These are phyloP conservation scores for Ceriops zippeliana DNA, from an alignment of 345 rosid genomes.

Conservation along the genomic window DNA sequence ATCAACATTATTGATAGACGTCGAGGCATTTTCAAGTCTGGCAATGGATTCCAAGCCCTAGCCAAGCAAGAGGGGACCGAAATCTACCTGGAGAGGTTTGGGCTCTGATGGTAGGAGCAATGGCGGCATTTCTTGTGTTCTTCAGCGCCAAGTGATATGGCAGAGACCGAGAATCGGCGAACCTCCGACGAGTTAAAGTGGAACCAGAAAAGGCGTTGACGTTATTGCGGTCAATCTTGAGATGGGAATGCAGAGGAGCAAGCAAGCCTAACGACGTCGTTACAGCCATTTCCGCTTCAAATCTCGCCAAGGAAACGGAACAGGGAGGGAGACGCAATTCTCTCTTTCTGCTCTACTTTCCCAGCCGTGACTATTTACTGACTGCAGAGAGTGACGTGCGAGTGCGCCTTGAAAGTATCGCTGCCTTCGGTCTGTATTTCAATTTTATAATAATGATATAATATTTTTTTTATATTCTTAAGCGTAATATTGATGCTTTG, in stretches of 20 bases:
- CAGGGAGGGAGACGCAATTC: neutral
- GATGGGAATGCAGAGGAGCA: conserved; percentile 23
- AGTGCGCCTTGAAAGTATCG: conserved; percentile 6
- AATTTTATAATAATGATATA: too few species aligned
- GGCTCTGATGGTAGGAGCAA: conserved; percentile 46
- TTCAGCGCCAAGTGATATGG: conserved; percentile 22
- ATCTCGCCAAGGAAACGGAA: neutral
- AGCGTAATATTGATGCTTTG: too few species aligned
- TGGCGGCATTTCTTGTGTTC: conserved; percentile 27
- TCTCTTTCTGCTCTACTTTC: neutral
- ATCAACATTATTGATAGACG: too few species aligned
- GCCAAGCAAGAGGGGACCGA: neutral
- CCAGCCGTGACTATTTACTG: too few species aligned
- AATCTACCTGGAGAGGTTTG: conserved; percentile 49
- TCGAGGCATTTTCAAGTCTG: too few species aligned
- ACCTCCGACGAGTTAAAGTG: conserved; percentile 28
- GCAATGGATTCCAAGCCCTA: neutral
- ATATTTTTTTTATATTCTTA: too few species aligned
- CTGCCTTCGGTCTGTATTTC: too few species aligned
- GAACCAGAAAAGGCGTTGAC: conserved; percentile 21
- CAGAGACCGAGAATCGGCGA: conserved; percentile 27
- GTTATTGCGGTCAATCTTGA: conserved; percentile 14
- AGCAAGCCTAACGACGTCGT: conserved; percentile 26
- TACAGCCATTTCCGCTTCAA: conserved; percentile 35
- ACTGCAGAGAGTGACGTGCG: too few species aligned